Base-by-base conservation (phyloP, 140 eudicot genomes). In the Erigeron philadelphicus region DNA sequence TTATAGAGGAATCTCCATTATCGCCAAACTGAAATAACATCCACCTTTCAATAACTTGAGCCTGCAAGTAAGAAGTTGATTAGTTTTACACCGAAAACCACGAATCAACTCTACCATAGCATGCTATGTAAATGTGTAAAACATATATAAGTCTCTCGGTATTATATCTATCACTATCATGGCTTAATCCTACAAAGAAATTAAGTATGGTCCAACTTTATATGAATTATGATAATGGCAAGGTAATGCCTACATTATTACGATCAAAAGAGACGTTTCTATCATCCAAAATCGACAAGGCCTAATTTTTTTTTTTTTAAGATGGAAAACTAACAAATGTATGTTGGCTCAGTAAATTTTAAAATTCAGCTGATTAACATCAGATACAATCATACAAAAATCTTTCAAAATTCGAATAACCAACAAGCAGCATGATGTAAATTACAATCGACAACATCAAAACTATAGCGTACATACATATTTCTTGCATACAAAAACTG, bases 51-150 rank as follows among this genome's bases (percentile, higher is more conserved):
- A 45, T 40, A 64, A 41, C 74, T 19, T 31, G 46, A 53, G 66
- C 74, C 78, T 78, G 81, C 76, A 77, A 57, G 67, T 50, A 72
- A 58, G 16, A 76, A 58, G 21, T 57, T 75, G 15, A 21, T 21
- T 31, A 31, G 4, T 45, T 11, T 35, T 9, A 18, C 56, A 44
- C 54, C 6, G 7, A 42, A 53, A 44, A 2, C 6, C 40, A 23
- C 11, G 8, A 46, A 47, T 61, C 18, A 64, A 73, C 57, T 48
- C 11, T 17, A 64, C 72, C n/a, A n/a, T n/a, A 53, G 9, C 46
- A 45, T 45, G 52, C 50, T 56, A 43, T 11, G 49, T 16, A 47
- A 49, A 61, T 56, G 23, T 11, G 49, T 16, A 47, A 49, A 61
- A 61, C 64, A 52, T 49, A 12, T 40, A 57, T 13, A 73, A 49